Evolutionary conservation across 176 grass and related monocot genomes (phyloP).

Genomic region (Cenchrus americanus): DNA sequence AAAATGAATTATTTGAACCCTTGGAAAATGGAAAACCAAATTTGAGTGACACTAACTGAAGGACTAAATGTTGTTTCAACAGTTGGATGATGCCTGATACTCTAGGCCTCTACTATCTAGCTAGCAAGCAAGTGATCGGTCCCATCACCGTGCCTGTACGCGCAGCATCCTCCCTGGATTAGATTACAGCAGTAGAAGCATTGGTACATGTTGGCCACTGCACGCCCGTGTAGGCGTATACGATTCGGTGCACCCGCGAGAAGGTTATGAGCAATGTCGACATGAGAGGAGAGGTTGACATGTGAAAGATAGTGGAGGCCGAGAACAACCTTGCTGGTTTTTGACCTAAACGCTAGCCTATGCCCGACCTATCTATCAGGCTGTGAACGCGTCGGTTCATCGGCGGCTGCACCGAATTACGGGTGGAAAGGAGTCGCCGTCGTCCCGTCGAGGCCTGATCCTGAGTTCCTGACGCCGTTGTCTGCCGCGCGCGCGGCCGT

Average conservation of each 20-base stretch:
- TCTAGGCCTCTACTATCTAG: too few relatives aligned
- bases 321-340: constrained; percentile 24
- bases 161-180: not conserved
- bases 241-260: not conserved
- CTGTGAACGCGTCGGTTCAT: not conserved
- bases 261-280: constrained; percentile 21
- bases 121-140: not conserved
- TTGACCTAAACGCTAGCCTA: not conserved
- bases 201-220: constrained; percentile 11
- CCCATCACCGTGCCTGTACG: constrained; percentile 7
- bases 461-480: constrained; percentile 9
- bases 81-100: too few relatives aligned
- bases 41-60: too few relatives aligned
- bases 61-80: too few relatives aligned
- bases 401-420: not conserved
- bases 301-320: not conserved
- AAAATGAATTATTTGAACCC: too few relatives aligned
- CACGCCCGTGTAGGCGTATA: not conserved
- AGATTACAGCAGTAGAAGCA: not conserved
- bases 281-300: constrained; percentile 15
- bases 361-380: not conserved
- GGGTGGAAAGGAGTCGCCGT: not conserved
- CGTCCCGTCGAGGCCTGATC: not conserved
- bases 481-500: not conserved
- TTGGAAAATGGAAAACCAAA: too few relatives aligned